These are phyloP conservation scores for Prunus persica DNA, from an alignment of 306 rosid genomes.

Conservation along the genomic window Prunus_persica_NCBIv2 NC_034016.1:14889001-14889500, in stretches of 20 bases:
- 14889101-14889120: constrained; percentile 61
- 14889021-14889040: background rate
- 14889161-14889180: constrained; percentile 94
- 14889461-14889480: background rate
- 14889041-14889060: background rate
- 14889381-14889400: constrained; percentile 75
- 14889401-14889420: constrained; percentile 89
- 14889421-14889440: constrained; percentile 93
- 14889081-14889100: constrained; percentile 59
- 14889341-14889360: constrained; percentile 19
- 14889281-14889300: background rate
- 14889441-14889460: constrained; percentile 59
- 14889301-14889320: too few species aligned
- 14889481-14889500: constrained; percentile 7
- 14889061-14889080: background rate
- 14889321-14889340: too few species aligned
- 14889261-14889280: background rate
- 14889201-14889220: background rate
- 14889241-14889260: background rate
- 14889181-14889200: constrained; percentile 28
- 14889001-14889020: background rate
- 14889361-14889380: constrained; percentile 97
- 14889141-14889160: constrained; percentile 79
- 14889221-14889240: background rate
- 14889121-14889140: constrained; percentile 72